Conservation (phyloP, 2,329 filamentous ascomycete genomes). For the Trichoderma sp. region DNA sequence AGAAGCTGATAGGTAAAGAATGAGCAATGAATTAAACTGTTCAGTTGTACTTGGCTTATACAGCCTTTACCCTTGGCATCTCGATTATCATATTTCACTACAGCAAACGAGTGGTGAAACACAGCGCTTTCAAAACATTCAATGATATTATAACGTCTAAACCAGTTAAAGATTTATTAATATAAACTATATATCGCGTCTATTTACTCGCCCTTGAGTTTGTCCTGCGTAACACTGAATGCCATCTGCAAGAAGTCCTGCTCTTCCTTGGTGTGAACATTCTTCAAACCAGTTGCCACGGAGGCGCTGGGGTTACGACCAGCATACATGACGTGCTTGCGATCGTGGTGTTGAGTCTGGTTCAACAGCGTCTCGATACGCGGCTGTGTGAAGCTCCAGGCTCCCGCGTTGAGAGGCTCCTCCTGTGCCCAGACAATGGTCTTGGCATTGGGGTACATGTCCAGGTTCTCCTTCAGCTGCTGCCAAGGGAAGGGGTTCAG, state of each 20-base stretch:
- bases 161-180: not conserved
- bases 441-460: slow-evolving; percentile 96
- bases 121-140: not conserved
- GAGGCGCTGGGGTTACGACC: slow-evolving; percentile 91
- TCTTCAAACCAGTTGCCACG: slow-evolving; percentile 91
- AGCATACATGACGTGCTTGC: slow-evolving; percentile 96
- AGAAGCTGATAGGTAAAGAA: not conserved
- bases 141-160: not conserved
- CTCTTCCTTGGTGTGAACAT: slow-evolving; percentile 88
- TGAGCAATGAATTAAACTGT: not conserved
- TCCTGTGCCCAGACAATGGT: slow-evolving; percentile 98
- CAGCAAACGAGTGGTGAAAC: not conserved
- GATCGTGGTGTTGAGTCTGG: slow-evolving; percentile 86
- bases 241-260: slow-evolving; percentile 72
- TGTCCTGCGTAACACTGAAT: slow-evolving; percentile 66
- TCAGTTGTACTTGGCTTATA: not conserved
- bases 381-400: slow-evolving; percentile 96
- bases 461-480: slow-evolving; percentile 93
- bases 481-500: slow-evolving; percentile 99
- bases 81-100: not conserved
- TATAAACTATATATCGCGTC: not conserved
- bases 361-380: slow-evolving; percentile 96
- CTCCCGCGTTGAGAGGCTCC: slow-evolving; percentile 95
- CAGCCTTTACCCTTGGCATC: not conserved
- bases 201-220: slow-evolving; percentile 65